phyloP scores from a whole-genome alignment of 2,329 filamentous ascomycete species.

The Arthrobotrys iridis region DNA sequence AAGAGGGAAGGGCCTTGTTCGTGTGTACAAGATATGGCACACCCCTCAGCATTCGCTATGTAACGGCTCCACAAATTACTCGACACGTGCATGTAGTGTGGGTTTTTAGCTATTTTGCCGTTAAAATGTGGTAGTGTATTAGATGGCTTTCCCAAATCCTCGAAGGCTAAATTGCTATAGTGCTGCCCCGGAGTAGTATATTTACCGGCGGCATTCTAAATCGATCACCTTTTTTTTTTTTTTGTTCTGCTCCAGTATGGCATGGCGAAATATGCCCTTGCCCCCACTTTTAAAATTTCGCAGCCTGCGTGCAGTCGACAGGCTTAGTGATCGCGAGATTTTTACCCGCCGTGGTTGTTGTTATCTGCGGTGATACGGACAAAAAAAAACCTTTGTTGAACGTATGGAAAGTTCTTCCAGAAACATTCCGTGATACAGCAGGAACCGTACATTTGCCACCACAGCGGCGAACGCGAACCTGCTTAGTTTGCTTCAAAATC shows the following conservation, averaged over 20 bases:
- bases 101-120: constrained; percentile 54
- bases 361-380: constrained; percentile 12
- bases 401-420: constrained; percentile 45
- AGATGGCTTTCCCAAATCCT: constrained; percentile 36
- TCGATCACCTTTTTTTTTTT: constrained; percentile 7
- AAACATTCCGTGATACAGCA: constrained; percentile 50
- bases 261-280: constrained; percentile 23
- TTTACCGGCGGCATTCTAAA: constrained; percentile 40
- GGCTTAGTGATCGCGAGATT: constrained; percentile 43
- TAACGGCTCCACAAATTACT: constrained; percentile 48
- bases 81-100: constrained; percentile 45
- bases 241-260: background rate
- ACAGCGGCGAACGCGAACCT: constrained; percentile 31
- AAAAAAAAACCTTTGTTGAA: constrained; percentile 4
- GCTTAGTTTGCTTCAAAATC: constrained; percentile 53
- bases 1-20: constrained; percentile 48
- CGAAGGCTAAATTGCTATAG: constrained; percentile 54
- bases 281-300: constrained; percentile 30
- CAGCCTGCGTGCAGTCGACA: constrained; percentile 33
- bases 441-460: constrained; percentile 50
- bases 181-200: constrained; percentile 29
- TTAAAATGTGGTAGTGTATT: constrained; percentile 14
- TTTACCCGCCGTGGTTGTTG: constrained; percentile 34
- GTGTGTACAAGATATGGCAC: constrained; percentile 48
- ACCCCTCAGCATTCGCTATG: constrained; percentile 33